Evolutionary conservation across 1,139 yeast species (phyloP).

Genomic region (Scheffersomyces quercinus): DNA sequence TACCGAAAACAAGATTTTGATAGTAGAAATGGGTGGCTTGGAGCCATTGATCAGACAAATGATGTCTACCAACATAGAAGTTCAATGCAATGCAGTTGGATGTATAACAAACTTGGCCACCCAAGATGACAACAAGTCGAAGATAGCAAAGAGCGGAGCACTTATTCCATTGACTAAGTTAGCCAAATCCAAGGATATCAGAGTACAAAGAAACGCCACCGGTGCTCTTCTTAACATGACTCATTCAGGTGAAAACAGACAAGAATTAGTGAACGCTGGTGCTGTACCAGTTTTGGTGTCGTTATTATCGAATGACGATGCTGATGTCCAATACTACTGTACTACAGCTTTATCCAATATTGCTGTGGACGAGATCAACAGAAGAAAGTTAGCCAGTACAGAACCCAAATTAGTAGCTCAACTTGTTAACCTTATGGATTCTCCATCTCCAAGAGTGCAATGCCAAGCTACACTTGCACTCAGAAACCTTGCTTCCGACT

Average conservation of each 20-base stretch:
- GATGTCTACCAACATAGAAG: constrained; percentile 97
- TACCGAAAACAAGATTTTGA: constrained; percentile 87
- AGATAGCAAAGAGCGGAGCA: constrained; percentile 97
- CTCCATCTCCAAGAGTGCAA: constrained; percentile 89
- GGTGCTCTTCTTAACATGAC: constrained; percentile 98
- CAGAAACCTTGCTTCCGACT: constrained; percentile 93
- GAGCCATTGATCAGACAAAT: constrained; percentile 95
- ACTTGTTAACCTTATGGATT: constrained; percentile 88
- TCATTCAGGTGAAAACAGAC: constrained; percentile 94
- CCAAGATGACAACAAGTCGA: constrained; percentile 95
- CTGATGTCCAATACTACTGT: constrained; percentile 97
- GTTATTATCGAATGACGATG: constrained; percentile 81
- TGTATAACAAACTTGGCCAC: constrained; percentile 97
- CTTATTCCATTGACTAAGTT: constrained; percentile 88
- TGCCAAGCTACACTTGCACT: constrained; percentile 97
- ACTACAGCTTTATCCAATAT: constrained; percentile 96
- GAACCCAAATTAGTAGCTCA: constrained; percentile 93
- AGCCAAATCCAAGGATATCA: constrained; percentile 89
- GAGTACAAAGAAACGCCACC: constrained; percentile 98
- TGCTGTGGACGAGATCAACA: constrained; percentile 91
- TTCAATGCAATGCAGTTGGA: constrained; percentile 98
- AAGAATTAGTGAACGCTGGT: constrained; percentile 95
- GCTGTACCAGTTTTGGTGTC: constrained; percentile 96
- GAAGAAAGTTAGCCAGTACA: constrained; percentile 84
- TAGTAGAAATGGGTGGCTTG: constrained; percentile 97